A percentile compares a stretch with the other conserved stretches of the same genome.
Conservation (phyloP, 1,284 basidiomycete genomes). For the Heterobasidion irregulare region DNA sequence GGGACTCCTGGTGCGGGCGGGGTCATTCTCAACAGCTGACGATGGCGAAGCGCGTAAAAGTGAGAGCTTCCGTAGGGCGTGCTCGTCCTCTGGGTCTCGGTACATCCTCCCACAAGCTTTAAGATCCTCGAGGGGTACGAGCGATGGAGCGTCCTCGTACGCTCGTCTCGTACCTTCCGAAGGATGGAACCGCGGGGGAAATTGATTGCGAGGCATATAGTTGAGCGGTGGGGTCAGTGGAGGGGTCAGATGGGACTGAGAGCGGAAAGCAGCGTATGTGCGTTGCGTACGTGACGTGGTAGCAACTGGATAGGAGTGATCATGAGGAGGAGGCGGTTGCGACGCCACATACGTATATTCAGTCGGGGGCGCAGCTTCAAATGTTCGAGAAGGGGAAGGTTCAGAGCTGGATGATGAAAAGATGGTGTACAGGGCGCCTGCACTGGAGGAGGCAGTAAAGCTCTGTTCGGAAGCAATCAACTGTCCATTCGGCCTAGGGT, state of each 20-base stretch:
- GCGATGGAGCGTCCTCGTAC: conserved; percentile 8
- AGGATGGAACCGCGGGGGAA: background rate
- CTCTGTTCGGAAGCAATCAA: conserved; percentile 3
- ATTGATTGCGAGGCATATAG: background rate
- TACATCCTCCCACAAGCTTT: conserved; percentile 38
- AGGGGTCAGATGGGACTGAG: background rate
- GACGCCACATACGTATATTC: background rate
- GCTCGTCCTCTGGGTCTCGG: conserved; percentile 51
- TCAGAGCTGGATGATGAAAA: conserved; percentile 11
- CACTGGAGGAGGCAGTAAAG: conserved; percentile 4
- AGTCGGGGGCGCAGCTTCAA: background rate
- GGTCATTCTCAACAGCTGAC: background rate
- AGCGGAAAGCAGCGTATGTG: background rate
- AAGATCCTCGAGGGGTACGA: conserved; percentile 56
- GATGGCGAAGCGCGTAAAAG: conserved; percentile 2
- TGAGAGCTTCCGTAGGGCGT: conserved; percentile 44
- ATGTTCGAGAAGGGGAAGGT: background rate
- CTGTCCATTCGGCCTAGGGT: conserved; percentile 15
- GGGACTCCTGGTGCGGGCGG: background rate
- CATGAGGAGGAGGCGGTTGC: background rate
- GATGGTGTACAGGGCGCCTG: conserved; percentile 13
- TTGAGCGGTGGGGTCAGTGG: background rate
- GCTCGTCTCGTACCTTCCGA: background rate
- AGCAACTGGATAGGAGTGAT: background rate
- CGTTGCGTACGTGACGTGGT: background rate